Conservation (phyloP, 352 stramenopile genomes). For the Phytopythium kandeliae region DNA sequence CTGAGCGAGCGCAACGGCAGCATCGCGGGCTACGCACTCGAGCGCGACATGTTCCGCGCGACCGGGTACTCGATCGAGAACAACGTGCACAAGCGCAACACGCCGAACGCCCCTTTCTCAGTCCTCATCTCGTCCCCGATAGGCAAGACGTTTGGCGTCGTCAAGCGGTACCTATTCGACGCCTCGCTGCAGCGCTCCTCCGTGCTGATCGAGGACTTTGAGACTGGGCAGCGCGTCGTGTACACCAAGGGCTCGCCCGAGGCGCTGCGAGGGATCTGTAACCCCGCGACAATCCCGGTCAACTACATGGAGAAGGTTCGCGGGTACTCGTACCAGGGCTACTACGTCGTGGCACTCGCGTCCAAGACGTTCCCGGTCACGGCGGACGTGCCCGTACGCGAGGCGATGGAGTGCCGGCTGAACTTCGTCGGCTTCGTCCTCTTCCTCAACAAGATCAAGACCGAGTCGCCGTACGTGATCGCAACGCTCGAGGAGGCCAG, state of each 20-base stretch:
- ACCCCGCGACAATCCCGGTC: slow-evolving; percentile 44
- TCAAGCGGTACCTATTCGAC: slow-evolving; percentile 72
- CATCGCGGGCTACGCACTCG: slow-evolving; percentile 63
- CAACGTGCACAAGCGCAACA: slow-evolving; percentile 38
- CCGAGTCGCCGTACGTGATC: slow-evolving; percentile 81
- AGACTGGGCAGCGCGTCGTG: slow-evolving; percentile 45
- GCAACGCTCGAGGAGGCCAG: slow-evolving; percentile 61
- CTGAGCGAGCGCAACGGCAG: slow-evolving; percentile 43
- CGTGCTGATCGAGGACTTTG: slow-evolving; percentile 65
- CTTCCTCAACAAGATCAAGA: slow-evolving; percentile 89
- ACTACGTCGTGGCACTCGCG: slow-evolving; percentile 75
- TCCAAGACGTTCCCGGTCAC: slow-evolving; percentile 54
- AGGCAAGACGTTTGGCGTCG: slow-evolving; percentile 59
- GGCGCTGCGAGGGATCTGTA: slow-evolving; percentile 56
- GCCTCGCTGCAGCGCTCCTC: slow-evolving; percentile 61
- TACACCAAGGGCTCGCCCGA: slow-evolving; percentile 75
- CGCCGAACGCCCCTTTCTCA: slow-evolving; percentile 47
- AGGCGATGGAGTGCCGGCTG: slow-evolving; percentile 72
- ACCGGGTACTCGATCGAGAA: slow-evolving; percentile 56
- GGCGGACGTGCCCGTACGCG: slow-evolving; percentile 41
- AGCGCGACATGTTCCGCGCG: slow-evolving; percentile 68
- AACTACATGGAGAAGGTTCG: slow-evolving; percentile 63
- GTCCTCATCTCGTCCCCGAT: slow-evolving; percentile 64
- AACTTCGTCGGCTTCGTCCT: slow-evolving; percentile 82
- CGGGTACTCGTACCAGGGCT: slow-evolving; percentile 70